phyloP scores from a whole-genome alignment of 371 early-diverging fungal genomes.

The Funneliformis caledonium region DNA sequence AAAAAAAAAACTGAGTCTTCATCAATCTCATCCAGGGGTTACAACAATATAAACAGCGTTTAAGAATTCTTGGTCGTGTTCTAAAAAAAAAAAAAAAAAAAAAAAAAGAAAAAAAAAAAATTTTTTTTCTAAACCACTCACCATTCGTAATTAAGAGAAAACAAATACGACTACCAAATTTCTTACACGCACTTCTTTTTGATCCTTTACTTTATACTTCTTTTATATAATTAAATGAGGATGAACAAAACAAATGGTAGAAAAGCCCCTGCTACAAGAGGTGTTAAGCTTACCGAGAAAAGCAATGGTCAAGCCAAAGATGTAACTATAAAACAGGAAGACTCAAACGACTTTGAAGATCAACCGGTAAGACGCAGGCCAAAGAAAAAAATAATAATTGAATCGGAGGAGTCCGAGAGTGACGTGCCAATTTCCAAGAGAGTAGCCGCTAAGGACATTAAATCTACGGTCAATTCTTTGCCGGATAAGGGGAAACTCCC shows the following conservation, averaged over 20 bases:
- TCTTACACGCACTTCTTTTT: background rate
- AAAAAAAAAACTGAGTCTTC: background rate
- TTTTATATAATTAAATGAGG: background rate
- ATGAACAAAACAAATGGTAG: background rate
- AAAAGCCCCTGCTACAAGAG: background rate
- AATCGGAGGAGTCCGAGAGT: background rate
- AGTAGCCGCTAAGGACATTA: background rate
- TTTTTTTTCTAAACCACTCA: background rate
- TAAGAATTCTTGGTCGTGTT: background rate
- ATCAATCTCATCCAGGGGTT: constrained; percentile 1
- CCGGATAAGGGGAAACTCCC: background rate
- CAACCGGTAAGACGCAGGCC: background rate
- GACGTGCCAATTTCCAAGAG: background rate
- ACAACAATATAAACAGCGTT: background rate
- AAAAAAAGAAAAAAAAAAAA: too few species aligned
- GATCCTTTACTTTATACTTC: background rate
- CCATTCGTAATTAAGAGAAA: background rate
- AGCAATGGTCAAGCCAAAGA: background rate
- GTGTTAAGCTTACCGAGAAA: background rate
- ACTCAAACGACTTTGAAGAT: background rate
- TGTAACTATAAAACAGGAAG: background rate
- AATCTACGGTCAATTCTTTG: background rate
- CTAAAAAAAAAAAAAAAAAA: too few species aligned
- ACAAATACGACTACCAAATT: background rate
- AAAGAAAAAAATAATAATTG: background rate